Base-by-base conservation (phyloP, 257 asterid genomes). In the Lithospermum erythrorhizon region DNA sequence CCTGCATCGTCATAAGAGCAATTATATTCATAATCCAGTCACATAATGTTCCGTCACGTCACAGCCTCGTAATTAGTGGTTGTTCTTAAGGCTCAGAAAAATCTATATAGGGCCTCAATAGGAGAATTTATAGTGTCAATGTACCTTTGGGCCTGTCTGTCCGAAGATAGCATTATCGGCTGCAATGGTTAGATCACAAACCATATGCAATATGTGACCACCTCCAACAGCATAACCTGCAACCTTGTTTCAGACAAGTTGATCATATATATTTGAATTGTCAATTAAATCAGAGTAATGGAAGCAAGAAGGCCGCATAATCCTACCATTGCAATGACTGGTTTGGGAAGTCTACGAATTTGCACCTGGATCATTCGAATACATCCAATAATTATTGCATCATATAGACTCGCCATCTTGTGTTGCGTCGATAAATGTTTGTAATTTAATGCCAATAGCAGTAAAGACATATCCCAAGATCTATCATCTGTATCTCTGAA, bases 211-310 rank as follows among this genome's bases (percentile, higher is more conserved):
- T 20, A 90, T 88, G 69, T 90, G 96, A 21, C 96, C 98, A 35
- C 96, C 98, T 35, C 98, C 98, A 4, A 90, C 94, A 21, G 98
- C 98, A 68, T 87, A 90, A 9, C 98, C 98, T 59, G 98, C 98
- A 75, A 91, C 98, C 97, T 90, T 56, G 66, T 62, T 51, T 72
- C 37, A 58, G 66, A 21, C 6, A 30, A 65, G 35, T 61, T 62
- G 55, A 75, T 20, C 73, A 55, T 8, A 51, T 27, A 17, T 15
- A 58, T 21, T 45, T 15, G 35, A 49, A 23, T n/a, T 41, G 53
- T 9, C 17, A 21, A 11, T 18, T 0, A 6, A 13, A 41, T 37
- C 45, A 18, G 6, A 4, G 19, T 9, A 20, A n/a, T 17, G n/a
- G 9, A 61, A 54, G 17, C 11, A 4, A 32, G 20, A 37, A 10